Evolutionary conservation across 108 stramenopile species (phyloP).

Genomic region (Conticribra guillardii): DNA sequence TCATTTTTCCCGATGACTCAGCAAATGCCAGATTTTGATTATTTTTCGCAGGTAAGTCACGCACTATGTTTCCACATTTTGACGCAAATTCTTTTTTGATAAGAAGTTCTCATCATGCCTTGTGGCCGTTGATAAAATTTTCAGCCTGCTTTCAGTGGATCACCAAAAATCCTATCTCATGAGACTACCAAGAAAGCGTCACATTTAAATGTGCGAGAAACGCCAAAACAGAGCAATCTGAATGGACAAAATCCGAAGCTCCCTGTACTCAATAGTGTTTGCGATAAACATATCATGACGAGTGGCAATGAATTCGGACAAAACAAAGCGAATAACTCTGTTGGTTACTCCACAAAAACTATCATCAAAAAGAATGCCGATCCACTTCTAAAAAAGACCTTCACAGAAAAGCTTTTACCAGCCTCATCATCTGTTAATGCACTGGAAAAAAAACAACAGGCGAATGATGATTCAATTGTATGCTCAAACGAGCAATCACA

Average conservation of each 20-base stretch:
- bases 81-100: background rate
- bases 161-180: background rate
- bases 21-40: slow-evolving; percentile 26
- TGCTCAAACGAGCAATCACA: background rate
- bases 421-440: no score
- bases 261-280: no score
- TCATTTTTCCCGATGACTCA: slow-evolving; percentile 33
- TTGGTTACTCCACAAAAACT: no score
- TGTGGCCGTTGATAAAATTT: background rate
- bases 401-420: no score
- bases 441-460: no score
- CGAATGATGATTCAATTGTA: no score
- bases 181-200: background rate
- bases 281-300: no score
- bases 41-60: slow-evolving; percentile 29
- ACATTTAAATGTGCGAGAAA: background rate
- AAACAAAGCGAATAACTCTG: no score
- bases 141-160: background rate
- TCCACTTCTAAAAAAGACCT: no score
- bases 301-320: no score
- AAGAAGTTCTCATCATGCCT: background rate
- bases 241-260: background rate
- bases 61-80: background rate
- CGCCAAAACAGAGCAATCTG: background rate
- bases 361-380: no score